Base-by-base conservation (phyloP, 2,329 filamentous ascomycete species). In the Proliferodiscus dingleyae region DNA sequence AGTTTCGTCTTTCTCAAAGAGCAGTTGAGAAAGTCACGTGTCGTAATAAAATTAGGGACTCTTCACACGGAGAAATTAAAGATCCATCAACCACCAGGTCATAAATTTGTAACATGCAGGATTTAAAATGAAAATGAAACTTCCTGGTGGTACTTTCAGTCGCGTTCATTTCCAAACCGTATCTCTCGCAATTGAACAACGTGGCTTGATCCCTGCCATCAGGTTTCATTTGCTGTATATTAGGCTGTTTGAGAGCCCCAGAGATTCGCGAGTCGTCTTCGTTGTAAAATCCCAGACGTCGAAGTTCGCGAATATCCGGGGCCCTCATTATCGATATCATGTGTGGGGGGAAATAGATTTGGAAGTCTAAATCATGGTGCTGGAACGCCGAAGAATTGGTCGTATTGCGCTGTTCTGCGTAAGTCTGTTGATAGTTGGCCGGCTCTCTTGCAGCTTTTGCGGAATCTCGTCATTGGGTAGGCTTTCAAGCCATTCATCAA, bases 221-320 rank as follows among this genome's bases (percentile, higher is more conserved):
- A 45, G 16, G 23, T 29, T 26, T 38, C 24, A 45, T 45, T 45
- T 26, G 42, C 26, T 37, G 42, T 39, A 39, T 23, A 45, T 45
- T 45, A 45, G 42, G 16, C 42, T 45, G 42, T 32, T 33, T 19
- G 26, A 36, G 15, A 13, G 28, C 21, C 19, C 21, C 28, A 15
- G 18, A 28, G 32, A 19, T 13, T 15, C 30, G n/a, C 16, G 11
- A 11, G 40, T 36, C 41, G 16, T 15, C 29, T 32, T 15, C 37
- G 16, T 39, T 15, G 16, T 18, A 29, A 16, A 26, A 16, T 7
- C 8, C 23, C 10, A 18, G 36, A 13, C 13, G 26, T 26, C n/a
- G 16, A 13, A 13, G 28, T 30, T 32, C 38, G 38, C 38, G 38
- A 18, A n/a, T 18, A 6, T n/a, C 16, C 29, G 16, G 16, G 8